Evolutionary conservation across 352 stramenopile genomes (phyloP).

Genomic region (Pythium apleroticum): DNA sequence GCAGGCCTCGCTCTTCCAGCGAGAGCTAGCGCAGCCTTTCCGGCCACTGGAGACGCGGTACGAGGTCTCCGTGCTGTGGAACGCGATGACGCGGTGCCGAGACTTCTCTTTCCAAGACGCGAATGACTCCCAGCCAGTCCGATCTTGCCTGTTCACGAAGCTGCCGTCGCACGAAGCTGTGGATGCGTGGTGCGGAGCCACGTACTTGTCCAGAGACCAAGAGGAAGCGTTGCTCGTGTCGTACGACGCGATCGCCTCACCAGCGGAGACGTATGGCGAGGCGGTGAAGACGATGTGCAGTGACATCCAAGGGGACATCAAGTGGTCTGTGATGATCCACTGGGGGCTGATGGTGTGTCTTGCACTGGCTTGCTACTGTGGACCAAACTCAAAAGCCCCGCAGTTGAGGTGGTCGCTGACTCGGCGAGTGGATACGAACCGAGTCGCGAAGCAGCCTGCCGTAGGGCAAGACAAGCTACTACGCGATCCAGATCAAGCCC

Average conservation of each 20-base stretch:
- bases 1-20: background rate
- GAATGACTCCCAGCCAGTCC: background rate
- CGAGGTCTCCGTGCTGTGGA: background rate
- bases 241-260: background rate
- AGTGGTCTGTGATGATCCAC: background rate
- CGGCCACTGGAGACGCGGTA: background rate
- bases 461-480: background rate
- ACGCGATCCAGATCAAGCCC: too few species aligned
- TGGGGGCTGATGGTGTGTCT: background rate
- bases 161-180: background rate
- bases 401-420: background rate
- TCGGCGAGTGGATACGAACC: background rate
- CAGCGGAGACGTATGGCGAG: background rate
- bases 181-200: background rate
- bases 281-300: background rate
- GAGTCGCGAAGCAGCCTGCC: background rate
- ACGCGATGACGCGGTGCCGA: background rate
- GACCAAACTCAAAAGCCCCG: too few species aligned
- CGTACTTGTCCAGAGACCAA: background rate
- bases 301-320: background rate
- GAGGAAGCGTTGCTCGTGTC: background rate
- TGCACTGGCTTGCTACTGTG: background rate
- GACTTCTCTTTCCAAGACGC: background rate
- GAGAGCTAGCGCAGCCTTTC: background rate
- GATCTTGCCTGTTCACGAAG: background rate